Conservation (phyloP, 2,329 filamentous ascomycete species). For the Pseudopithomyces maydicus region DNA sequence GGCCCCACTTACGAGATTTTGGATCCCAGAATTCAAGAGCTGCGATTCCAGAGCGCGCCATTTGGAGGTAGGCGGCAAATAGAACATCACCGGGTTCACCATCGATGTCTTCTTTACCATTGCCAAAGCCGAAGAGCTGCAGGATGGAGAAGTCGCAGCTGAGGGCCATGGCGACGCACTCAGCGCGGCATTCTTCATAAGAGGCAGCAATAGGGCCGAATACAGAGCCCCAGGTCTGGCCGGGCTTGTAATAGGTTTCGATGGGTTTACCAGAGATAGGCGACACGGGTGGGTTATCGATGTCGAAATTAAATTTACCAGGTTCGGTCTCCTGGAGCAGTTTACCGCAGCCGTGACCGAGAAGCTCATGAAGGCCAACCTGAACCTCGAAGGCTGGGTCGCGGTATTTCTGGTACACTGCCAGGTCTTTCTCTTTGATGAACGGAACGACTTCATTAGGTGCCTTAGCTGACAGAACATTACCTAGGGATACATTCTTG, state of each 20-base stretch:
- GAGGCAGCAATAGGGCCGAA: slow-evolving; percentile 86
- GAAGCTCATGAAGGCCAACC: slow-evolving; percentile 89
- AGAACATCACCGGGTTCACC: slow-evolving; percentile 83
- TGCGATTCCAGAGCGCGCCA: slow-evolving; percentile 90
- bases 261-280: slow-evolving; percentile 80
- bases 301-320: slow-evolving; percentile 87
- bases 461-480: slow-evolving; percentile 88
- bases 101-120: slow-evolving; percentile 74
- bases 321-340: slow-evolving; percentile 85
- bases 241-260: slow-evolving; percentile 88
- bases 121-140: slow-evolving; percentile 88
- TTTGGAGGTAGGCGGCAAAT: slow-evolving; percentile 85
- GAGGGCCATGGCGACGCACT: slow-evolving; percentile 90
- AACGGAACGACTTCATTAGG: slow-evolving; percentile 93
- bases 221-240: slow-evolving; percentile 92
- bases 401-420: slow-evolving; percentile 79
- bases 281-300: slow-evolving; percentile 77
- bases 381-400: slow-evolving; percentile 93
- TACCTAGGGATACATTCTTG: slow-evolving; percentile 93
- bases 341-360: slow-evolving; percentile 91
- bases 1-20: slow-evolving; percentile 88
- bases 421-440: slow-evolving; percentile 77
- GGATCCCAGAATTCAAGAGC: slow-evolving; percentile 96
- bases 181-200: slow-evolving; percentile 94
- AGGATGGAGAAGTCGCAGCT: slow-evolving; percentile 88